Conservation (phyloP, 2,329 filamentous ascomycete species). For the Colletotrichum sublineola region DNA sequence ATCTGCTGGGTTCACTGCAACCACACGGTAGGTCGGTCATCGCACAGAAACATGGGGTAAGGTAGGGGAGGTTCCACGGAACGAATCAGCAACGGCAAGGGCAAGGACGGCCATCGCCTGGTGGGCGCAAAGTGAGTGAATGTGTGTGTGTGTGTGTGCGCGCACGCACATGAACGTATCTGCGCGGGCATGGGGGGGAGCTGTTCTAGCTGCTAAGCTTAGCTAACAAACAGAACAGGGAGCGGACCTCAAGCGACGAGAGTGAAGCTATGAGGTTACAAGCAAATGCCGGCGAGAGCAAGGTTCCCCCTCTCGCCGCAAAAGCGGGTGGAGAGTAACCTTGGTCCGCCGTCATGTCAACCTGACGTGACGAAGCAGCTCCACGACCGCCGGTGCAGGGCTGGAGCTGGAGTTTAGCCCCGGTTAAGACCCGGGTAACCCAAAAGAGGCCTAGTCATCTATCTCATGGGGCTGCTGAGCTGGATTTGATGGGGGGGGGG, state of each 20-base stretch:
- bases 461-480: neutral
- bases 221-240: slow-evolving; percentile 14
- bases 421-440: slow-evolving; percentile 38
- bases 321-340: slow-evolving; percentile 28
- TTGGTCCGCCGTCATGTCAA: slow-evolving; percentile 31
- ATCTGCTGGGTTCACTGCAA: slow-evolving; percentile 21
- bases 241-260: slow-evolving; percentile 22
- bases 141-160: slow-evolving; percentile 9
- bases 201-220: slow-evolving; percentile 1
- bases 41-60: slow-evolving; percentile 40
- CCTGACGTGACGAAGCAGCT: slow-evolving; percentile 39
- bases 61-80: slow-evolving; percentile 24
- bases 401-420: slow-evolving; percentile 18
- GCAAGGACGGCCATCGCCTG: slow-evolving; percentile 35
- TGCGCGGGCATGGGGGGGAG: slow-evolving; percentile 3
- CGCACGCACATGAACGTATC: neutral
- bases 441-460: slow-evolving; percentile 5
- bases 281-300: slow-evolving; percentile 8
- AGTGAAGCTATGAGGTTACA: slow-evolving; percentile 30
- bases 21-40: slow-evolving; percentile 40
- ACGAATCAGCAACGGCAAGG: slow-evolving; percentile 38
- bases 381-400: slow-evolving; percentile 32
- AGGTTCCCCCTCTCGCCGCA: slow-evolving; percentile 38
- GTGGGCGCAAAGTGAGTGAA: neutral
- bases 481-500: neutral